Evolutionary conservation across 495 filamentous ascomycete species (phyloP), one percentile per base, ranked within the genome.

Genomic region (Aspergillus taichungensis): DNA sequence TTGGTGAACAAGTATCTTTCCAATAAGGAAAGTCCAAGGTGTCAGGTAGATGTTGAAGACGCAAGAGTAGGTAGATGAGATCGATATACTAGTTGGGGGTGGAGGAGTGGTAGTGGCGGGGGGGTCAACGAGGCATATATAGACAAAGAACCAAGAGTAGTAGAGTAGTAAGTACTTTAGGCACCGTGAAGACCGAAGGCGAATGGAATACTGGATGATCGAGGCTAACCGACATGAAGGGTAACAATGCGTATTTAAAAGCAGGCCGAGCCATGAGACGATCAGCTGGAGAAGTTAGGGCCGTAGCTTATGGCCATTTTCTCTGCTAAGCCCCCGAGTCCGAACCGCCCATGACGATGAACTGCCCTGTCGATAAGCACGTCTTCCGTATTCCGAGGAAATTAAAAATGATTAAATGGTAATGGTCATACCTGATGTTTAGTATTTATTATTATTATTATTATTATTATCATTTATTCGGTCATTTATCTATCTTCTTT

Each of bases 321-420:
- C 18, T 24, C 39, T 58, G 60, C 62, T 63, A 60, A 63, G 62
- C 57, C 59, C 58, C 53, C 42, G 46, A 47, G 36, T 51, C 46
- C 53, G 46, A 50, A 40, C 30, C 39, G 33, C 33, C 34, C 34
- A 45, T 42, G 45, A 46, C 39, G 30, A 34, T 18, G 29, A 40
- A 50, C 45, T 52, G 49, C 41, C 38, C 55, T 56, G 56, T 60
- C 48, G 55, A 64, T 63, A 63, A 47, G 46, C 47, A 52, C 39
- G 35, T 39, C 48, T 52, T 60, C 59, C 57, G 64, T 64, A 56
- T 45, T 59, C 47, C 41, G 46, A 54, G 30, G 39, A 24, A 24
- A 24, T 24, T 24, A 24, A 24, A 24, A 24, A 24, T 24, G 18
- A 24, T 24, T 24, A 24, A 24, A 24, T 24, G 18, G 18, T 24